Percentiles rank a stretch among this genome's conserved stretches.
Evolutionary conservation across 208 protist genomes (phyloP).

Genomic region (Trypanosoma theileri): DNA sequence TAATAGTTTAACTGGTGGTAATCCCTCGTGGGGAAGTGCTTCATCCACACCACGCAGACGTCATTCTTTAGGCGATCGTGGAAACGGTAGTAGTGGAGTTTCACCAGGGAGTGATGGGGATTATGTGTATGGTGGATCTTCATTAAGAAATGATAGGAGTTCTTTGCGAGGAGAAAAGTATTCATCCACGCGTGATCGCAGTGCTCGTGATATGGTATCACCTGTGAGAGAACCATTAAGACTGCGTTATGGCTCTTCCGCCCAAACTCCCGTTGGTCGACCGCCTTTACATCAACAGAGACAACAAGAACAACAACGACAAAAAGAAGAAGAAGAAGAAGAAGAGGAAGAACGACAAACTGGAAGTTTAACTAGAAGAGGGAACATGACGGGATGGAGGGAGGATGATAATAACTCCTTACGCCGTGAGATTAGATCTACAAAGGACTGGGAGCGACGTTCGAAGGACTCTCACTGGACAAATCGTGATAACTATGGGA

Average conservation of each 20-base stretch:
- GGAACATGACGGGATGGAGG: not conserved
- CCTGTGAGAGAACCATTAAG: not conserved
- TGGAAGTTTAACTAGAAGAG: not conserved
- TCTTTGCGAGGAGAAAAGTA: not conserved
- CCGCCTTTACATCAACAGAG: conserved; percentile 9
- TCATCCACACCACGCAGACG: no score
- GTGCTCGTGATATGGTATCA: not conserved
- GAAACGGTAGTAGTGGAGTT: not conserved
- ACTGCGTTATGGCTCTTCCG: conserved; percentile 2
- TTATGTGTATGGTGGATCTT: not conserved
- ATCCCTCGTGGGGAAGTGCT: not conserved
- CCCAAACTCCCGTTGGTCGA: not conserved
- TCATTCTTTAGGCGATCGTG: no score
- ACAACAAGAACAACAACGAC: not conserved
- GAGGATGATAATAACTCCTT: no score
- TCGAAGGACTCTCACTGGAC: no score
- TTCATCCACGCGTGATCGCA: not conserved
- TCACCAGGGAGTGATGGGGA: not conserved
- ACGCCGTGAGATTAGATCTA: no score
- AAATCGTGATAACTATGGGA: not conserved
- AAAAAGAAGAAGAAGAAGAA: not conserved
- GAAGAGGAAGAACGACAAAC: not conserved
- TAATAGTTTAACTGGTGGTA: not conserved
- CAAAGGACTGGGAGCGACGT: no score
- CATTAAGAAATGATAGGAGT: not conserved